These are phyloP conservation scores for Solanum megistacrolobum DNA, from an alignment of 257 asterid species.

Conservation along the genomic window DNA sequence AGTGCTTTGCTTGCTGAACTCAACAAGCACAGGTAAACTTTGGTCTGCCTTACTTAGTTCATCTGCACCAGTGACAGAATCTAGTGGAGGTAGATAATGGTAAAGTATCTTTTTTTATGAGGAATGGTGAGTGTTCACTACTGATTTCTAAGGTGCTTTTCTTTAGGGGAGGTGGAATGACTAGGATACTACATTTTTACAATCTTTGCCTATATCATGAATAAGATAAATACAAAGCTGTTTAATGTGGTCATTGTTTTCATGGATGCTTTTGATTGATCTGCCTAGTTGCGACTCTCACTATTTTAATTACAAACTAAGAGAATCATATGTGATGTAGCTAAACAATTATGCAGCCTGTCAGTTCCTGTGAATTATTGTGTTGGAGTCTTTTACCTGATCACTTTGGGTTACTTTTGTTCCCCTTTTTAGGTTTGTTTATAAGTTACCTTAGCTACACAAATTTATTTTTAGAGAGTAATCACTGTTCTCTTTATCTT, in stretches of 20 bases:
- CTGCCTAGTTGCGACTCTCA: neutral
- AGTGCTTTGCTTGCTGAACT: conserved; percentile 69
- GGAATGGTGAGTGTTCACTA: neutral
- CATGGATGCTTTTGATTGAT: neutral
- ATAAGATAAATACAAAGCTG: neutral
- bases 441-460: neutral
- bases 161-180: neutral
- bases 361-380: neutral
- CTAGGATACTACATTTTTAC: neutral
- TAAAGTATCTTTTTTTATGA: neutral
- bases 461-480: conserved; percentile 6
- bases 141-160: neutral
- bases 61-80: neutral
- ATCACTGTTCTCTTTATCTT: conserved; percentile 6
- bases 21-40: conserved; percentile 63
- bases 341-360: neutral
- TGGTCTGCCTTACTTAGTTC: neutral
- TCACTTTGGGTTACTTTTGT: neutral
- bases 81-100: neutral
- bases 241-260: neutral
- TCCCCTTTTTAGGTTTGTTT: neutral
- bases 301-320: neutral
- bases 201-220: neutral
- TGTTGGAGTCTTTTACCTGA: neutral
- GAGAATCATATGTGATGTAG: neutral